Base-by-base conservation (phyloP, 2,329 filamentous ascomycete species). In the Aureobasidium sp. region DNA sequence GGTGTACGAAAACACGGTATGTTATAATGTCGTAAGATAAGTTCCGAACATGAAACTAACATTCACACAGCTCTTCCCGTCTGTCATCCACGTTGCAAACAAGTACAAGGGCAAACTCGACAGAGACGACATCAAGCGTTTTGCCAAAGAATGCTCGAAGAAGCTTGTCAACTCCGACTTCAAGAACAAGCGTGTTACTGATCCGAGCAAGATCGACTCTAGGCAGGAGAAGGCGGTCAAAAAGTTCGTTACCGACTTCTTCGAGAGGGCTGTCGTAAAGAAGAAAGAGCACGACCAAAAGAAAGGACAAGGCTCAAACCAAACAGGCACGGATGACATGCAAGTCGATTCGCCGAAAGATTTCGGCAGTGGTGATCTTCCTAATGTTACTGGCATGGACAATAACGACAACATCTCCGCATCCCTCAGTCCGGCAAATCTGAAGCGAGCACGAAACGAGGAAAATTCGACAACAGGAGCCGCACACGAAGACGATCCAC, bases 91-190 rank as follows among this genome's bases (percentile, higher is more conserved):
- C 66, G 87, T 96, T 1, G 84, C 93, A 70, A 88, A 93, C 73
- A 94, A 91, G 69, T 97, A 91, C 74, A 88, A 87, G 65, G 83
- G 91, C 69, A 92, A 91, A 74, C 84, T 97, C 27, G 89, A 91
- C 4, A 92, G 88, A 70, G 91, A 97, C 2, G 83, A 87, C 63
- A 71, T 87, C 47, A 87, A 87, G 71, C 79, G 83, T 45, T 81
- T 85, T 66, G 83, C 81, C 7, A 87, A 86, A 74, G 84, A 87
- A 73, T 49, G 44, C 45, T 86, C 86, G 62, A 96, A 96, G 75
- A 96, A 93, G 74, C 83, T 97, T 15, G 92, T 96, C 25, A 85
- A 89, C 21, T 94, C 91, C 0, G 93, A 97, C 73, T 97, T 90
- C 77, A 96, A 96, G 73, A 88, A 93, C 70, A 85, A 86, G 53